phyloP scores from a whole-genome alignment of 2,329 filamentous ascomycete species.

The Metarhizium humberi region DNA sequence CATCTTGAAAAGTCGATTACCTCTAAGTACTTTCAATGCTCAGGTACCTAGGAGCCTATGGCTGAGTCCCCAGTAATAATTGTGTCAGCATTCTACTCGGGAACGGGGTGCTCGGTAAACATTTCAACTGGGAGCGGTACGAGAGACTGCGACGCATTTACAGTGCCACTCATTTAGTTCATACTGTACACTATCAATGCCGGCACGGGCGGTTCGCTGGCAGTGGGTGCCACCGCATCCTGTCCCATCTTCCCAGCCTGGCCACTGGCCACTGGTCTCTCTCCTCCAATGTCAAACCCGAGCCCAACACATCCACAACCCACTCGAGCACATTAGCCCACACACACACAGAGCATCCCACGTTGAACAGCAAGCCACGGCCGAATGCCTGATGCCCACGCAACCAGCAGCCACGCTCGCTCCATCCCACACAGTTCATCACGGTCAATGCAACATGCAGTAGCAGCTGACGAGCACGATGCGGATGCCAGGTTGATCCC shows the following conservation, averaged over 20 bases:
- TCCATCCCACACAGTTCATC: constrained; percentile 1
- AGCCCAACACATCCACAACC: neutral
- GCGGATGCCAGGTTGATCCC: neutral
- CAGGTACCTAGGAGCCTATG: too few relatives aligned
- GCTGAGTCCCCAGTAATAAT: too few relatives aligned
- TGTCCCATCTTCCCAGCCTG: neutral
- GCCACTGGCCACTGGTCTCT: neutral
- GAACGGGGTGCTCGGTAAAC: too few relatives aligned
- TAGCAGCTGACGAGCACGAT: neutral
- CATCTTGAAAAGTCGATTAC: too few relatives aligned
- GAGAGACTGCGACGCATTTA: too few relatives aligned
- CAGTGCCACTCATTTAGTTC: neutral
- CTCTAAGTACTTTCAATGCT: too few relatives aligned
- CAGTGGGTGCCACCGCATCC: neutral
- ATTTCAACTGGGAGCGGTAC: too few relatives aligned
- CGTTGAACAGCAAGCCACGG: neutral
- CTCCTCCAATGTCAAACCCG: neutral
- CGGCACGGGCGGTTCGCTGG: neutral
- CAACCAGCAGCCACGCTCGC: neutral
- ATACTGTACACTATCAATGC: neutral
- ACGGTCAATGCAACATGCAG: neutral
- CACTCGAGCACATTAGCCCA: neutral
- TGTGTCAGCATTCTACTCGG: too few relatives aligned
- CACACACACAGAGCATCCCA: too few relatives aligned
- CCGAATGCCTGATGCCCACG: neutral